A percentile compares a stretch with the other conserved stretches of the same genome.
These are phyloP conservation scores for Monosporascus sp. DNA, from an alignment of 2,329 filamentous ascomycete genomes.

Conservation along the genomic window DNA sequence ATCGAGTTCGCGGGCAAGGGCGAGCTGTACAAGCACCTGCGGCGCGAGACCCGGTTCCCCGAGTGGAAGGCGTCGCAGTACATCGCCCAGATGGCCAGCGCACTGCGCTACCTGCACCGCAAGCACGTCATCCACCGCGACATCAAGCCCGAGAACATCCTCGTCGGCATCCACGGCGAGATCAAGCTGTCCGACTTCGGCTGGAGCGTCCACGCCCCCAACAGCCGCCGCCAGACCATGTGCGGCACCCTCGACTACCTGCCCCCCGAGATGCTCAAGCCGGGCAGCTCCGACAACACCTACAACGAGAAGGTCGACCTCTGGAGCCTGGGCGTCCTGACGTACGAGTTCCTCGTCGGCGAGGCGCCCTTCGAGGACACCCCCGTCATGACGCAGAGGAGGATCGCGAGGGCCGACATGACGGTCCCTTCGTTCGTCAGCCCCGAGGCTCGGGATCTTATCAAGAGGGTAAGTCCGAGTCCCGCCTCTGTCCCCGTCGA, in stretches of 20 bases:
- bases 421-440: conserved; percentile 86
- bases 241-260: conserved; percentile 97
- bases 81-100: conserved; percentile 85
- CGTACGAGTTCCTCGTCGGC: conserved; percentile 92
- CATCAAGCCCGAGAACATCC: conserved; percentile 96
- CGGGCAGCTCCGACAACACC: conserved; percentile 73
- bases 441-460: conserved; percentile 82
- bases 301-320: conserved; percentile 95
- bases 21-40: conserved; percentile 82
- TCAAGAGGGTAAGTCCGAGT: conserved; percentile 65
- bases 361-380: conserved; percentile 97
- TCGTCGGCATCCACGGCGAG: conserved; percentile 93
- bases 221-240: conserved; percentile 88
- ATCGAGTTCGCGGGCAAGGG: conserved; percentile 82
- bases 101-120: conserved; percentile 83
- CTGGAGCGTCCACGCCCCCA: conserved; percentile 96
- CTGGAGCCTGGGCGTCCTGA: conserved; percentile 92
- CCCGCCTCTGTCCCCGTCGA: background rate
- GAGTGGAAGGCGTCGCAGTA: conserved; percentile 86
- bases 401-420: conserved; percentile 89
- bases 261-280: conserved; percentile 93
- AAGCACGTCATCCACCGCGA: conserved; percentile 97
- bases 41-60: conserved; percentile 71
- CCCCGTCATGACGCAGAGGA: conserved; percentile 85
- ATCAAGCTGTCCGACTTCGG: conserved; percentile 99